phyloP scores from a whole-genome alignment of 2,329 filamentous ascomycete species.

The Penicillium palitans region DNA sequence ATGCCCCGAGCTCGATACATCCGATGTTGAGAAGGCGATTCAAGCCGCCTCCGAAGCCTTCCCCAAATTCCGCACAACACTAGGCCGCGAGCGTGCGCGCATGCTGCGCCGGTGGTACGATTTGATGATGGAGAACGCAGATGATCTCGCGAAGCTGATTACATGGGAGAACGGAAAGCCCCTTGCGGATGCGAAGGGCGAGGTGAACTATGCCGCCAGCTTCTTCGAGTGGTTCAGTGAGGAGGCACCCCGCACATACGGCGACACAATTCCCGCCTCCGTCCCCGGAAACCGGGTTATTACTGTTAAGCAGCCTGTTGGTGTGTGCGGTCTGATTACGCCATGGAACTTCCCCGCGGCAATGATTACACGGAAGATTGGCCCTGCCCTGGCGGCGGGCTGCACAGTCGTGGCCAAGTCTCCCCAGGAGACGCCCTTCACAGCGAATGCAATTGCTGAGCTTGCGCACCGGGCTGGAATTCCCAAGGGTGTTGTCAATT shows the following conservation, averaged over 20 bases:
- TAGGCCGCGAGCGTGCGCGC: conserved; percentile 60
- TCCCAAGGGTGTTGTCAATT: conserved; percentile 85
- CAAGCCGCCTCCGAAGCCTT: conserved; percentile 75
- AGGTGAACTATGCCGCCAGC: conserved; percentile 58
- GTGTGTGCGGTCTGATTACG: conserved; percentile 67
- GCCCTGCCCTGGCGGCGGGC: conserved; percentile 75
- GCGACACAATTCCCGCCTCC: conserved; percentile 62
- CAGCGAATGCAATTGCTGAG: conserved; percentile 82
- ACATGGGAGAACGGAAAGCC: conserved; percentile 72
- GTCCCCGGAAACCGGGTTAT: conserved; percentile 62
- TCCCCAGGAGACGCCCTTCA: conserved; percentile 89
- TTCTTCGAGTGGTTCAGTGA: conserved; percentile 67
- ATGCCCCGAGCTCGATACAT: conserved; percentile 74
- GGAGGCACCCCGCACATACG: conserved; percentile 59
- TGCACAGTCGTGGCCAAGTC: conserved; percentile 93
- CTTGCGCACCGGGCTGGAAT: conserved; percentile 84
- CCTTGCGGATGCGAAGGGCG: conserved; percentile 59
- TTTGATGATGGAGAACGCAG: conserved; percentile 64
- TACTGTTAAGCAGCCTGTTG: conserved; percentile 66
- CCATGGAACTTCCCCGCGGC: conserved; percentile 65
- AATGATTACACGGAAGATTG: conserved; percentile 55
- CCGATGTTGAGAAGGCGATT: conserved; percentile 80
- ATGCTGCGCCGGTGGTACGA: conserved; percentile 69
- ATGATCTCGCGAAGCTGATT: conserved; percentile 65
- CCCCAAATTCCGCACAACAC: conserved; percentile 60